These are phyloP conservation scores for Boletus sp. DNA, from an alignment of 1,284 basidiomycete species.

Conservation along the genomic window DNA sequence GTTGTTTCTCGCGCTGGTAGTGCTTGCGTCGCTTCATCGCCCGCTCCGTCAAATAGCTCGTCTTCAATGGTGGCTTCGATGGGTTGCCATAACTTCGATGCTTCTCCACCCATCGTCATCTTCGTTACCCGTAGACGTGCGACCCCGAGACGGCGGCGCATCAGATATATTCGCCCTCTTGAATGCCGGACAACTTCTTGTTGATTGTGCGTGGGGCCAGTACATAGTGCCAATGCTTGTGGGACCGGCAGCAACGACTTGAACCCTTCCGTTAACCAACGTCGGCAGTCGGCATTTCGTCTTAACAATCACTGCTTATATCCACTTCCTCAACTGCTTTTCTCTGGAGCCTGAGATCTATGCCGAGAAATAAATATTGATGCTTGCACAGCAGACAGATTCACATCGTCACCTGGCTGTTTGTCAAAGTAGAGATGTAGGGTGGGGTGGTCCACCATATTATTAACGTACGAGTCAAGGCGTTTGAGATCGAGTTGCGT, in stretches of 20 bases:
- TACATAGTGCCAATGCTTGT: slow-evolving; percentile 89
- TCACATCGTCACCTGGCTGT: slow-evolving; percentile 64
- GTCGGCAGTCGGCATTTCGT: slow-evolving; percentile 16
- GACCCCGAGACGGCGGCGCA: slow-evolving; percentile 23
- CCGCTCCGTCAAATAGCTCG: slow-evolving; percentile 78
- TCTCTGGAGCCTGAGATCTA: slow-evolving; percentile 92
- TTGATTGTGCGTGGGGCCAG: slow-evolving; percentile 86
- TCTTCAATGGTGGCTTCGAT: slow-evolving; percentile 58
- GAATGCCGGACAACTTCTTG: slow-evolving; percentile 79
- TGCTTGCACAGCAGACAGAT: slow-evolving; percentile 83
- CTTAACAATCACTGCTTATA: slow-evolving; percentile 44
- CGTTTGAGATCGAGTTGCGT: slow-evolving; percentile 97
- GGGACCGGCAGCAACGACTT: slow-evolving; percentile 85
- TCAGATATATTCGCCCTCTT: slow-evolving; percentile 64
- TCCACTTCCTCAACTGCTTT: slow-evolving; percentile 92
- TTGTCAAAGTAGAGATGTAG: slow-evolving; percentile 86
- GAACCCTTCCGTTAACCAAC: slow-evolving; percentile 52
- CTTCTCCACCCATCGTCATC: slow-evolving; percentile 29
- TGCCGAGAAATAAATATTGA: slow-evolving; percentile 83
- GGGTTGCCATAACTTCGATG: slow-evolving; percentile 48
- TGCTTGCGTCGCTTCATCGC: slow-evolving; percentile 54
- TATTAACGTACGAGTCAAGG: slow-evolving; percentile 94
- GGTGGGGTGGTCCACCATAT: slow-evolving; percentile 97
- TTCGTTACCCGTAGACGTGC: slow-evolving; percentile 11
- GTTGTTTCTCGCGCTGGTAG: slow-evolving; percentile 72